These are phyloP conservation scores for Auricularia auricula-judae DNA, from an alignment of 768 basidiomycete genomes.

Conservation along the genomic window DNA sequence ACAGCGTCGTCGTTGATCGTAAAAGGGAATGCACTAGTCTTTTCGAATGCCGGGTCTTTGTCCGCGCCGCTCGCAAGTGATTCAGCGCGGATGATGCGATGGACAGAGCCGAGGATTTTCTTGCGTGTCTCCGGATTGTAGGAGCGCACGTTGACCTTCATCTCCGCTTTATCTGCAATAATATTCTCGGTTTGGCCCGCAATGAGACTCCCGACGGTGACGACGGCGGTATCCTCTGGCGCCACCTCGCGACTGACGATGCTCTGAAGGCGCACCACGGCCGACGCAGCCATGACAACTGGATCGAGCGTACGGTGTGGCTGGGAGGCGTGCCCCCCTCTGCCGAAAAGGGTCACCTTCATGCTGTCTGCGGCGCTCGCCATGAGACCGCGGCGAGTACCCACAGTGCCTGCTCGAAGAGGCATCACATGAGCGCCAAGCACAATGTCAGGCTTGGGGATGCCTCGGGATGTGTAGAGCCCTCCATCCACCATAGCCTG, in stretches of 20 bases:
- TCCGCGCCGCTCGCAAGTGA: background rate
- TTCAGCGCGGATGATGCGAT: background rate
- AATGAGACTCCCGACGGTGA: background rate
- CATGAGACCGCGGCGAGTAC: background rate
- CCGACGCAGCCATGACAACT: background rate
- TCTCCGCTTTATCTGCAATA: background rate
- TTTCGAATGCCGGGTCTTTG: background rate
- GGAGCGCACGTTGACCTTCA: conserved; percentile 1
- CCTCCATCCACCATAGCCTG: background rate
- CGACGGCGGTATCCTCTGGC: background rate
- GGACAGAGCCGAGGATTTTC: background rate
- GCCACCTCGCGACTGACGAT: background rate
- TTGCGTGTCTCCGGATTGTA: background rate
- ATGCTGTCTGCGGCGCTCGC: background rate
- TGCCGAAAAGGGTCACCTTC: background rate
- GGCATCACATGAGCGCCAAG: background rate
- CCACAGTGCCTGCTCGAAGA: background rate
- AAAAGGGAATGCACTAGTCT: background rate
- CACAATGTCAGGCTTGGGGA: background rate
- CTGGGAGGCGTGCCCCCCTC: conserved; percentile 1
- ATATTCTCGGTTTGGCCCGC: background rate
- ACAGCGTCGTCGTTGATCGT: background rate
- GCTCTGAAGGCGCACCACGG: background rate
- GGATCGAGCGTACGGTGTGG: background rate
- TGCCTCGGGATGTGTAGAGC: background rate